These are phyloP conservation scores for Tulasnella sp. DNA, from an alignment of 768 basidiomycete species.

Conservation along the genomic window DNA sequence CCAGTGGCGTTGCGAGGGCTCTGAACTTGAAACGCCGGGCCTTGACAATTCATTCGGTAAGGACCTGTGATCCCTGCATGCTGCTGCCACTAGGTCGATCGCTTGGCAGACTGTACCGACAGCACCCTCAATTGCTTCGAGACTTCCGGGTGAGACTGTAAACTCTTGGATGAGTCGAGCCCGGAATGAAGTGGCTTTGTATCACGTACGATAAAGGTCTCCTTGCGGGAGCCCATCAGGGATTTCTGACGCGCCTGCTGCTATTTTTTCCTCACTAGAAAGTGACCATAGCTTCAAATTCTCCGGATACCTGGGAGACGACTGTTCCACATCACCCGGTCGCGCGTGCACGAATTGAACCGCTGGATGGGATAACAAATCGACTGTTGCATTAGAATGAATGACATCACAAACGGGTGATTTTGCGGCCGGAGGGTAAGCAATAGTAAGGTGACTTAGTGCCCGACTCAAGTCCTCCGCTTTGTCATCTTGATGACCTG, in stretches of 20 bases:
- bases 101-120: constrained; percentile 79
- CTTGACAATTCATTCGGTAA: constrained; percentile 15
- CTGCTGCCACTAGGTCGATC: constrained; percentile 53
- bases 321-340: constrained; percentile 41
- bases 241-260: constrained; percentile 55
- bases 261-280: constrained; percentile 50
- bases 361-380: constrained; percentile 47
- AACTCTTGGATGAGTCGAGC: background rate
- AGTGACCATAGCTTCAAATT: constrained; percentile 46
- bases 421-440: background rate
- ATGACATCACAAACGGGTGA: constrained; percentile 2
- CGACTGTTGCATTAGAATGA: background rate
- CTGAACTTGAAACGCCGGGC: no score
- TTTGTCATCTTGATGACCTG: background rate
- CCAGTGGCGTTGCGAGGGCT: background rate
- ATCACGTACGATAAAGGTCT: constrained; percentile 64
- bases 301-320: no score
- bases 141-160: constrained; percentile 62
- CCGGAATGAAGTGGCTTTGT: background rate
- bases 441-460: constrained; percentile 7
- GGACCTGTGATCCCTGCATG: no score
- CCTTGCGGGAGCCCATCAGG: constrained; percentile 57
- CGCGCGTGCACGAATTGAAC: constrained; percentile 55
- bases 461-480: constrained; percentile 4
- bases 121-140: constrained; percentile 69